Evolutionary conservation across 2,329 filamentous ascomycete genomes (phyloP).

Genomic region (Phialophora chinensis): DNA sequence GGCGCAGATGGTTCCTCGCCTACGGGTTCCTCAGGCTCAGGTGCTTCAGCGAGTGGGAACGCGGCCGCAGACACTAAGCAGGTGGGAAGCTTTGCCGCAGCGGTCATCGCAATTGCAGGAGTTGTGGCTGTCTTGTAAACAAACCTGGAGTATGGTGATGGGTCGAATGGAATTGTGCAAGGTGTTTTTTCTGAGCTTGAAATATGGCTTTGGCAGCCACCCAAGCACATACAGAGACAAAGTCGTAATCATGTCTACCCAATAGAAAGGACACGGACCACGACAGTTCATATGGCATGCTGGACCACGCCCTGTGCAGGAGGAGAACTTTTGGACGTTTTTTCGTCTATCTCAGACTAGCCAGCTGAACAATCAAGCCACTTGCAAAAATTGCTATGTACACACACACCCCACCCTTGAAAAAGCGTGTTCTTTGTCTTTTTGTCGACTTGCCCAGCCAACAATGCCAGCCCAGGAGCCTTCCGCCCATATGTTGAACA

Average conservation of each 20-base stretch:
- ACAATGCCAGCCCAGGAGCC: not conserved
- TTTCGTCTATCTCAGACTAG: constrained; percentile 1
- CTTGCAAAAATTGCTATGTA: constrained; percentile 7
- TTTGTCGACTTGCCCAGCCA: not conserved
- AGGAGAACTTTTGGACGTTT: constrained; percentile 4
- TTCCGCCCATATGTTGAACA: not conserved
- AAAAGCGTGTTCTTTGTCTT: not conserved
- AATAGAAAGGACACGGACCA: constrained; percentile 1
- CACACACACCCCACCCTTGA: not conserved
- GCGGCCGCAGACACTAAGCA: constrained; percentile 45
- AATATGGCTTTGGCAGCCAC: not conserved
- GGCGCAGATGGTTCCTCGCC: constrained; percentile 19
- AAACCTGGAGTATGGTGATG: not conserved
- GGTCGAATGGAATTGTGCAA: not conserved
- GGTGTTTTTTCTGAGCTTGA: not conserved
- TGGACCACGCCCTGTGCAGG: constrained; percentile 7
- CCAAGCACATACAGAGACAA: not conserved
- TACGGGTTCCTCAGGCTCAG: constrained; percentile 25
- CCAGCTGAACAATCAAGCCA: not conserved
- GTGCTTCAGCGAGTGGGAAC: constrained; percentile 43
- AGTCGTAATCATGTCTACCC: constrained; percentile 2
- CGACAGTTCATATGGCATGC: constrained; percentile 12
- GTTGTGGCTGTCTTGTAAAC: constrained; percentile 48
- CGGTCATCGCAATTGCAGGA: constrained; percentile 50
- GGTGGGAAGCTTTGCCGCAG: constrained; percentile 42